phyloP scores from a whole-genome alignment of 169 alveolate species.

The Cryptosporidium parvum region DNA sequence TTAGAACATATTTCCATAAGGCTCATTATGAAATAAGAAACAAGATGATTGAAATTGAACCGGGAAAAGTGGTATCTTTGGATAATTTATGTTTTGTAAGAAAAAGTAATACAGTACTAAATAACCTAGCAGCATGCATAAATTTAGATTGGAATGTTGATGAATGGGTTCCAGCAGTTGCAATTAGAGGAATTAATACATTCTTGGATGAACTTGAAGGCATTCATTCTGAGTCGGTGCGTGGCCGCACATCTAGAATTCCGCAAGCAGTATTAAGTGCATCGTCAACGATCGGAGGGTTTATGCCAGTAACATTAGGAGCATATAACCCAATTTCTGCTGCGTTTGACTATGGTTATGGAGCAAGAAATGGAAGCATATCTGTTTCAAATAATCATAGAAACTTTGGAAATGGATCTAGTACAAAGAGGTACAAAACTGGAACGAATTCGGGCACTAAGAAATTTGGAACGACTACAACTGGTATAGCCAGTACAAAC shows the following conservation, averaged over 20 bases:
- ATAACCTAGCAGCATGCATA: slow-evolving; percentile 59
- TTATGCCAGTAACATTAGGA: slow-evolving; percentile 75
- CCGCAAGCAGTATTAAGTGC: slow-evolving; percentile 74
- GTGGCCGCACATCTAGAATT: slow-evolving; percentile 68
- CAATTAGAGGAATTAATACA: slow-evolving; percentile 71
- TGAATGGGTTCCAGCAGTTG: slow-evolving; percentile 76
- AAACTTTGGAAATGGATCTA: slow-evolving; percentile 2
- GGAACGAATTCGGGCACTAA: slow-evolving; percentile 26
- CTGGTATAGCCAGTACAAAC: not conserved
- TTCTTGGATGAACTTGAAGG: slow-evolving; percentile 74
- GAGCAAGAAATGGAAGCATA: slow-evolving; percentile 31
- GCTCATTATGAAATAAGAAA: slow-evolving; percentile 64
- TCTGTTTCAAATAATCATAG: slow-evolving; percentile 52
- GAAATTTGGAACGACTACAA: slow-evolving; percentile 30
- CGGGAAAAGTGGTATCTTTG: slow-evolving; percentile 64
- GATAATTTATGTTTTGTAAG: slow-evolving; percentile 70
- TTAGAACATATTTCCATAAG: slow-evolving; percentile 67
- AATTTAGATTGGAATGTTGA: slow-evolving; percentile 75
- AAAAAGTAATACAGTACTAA: slow-evolving; percentile 46
- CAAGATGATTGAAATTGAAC: slow-evolving; percentile 73
- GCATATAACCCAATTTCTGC: slow-evolving; percentile 75
- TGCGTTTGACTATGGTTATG: slow-evolving; percentile 70
- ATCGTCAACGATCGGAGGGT: slow-evolving; percentile 68
- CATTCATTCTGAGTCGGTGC: slow-evolving; percentile 46
- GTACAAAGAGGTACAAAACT: slow-evolving; percentile 54